These are phyloP conservation scores for Schizochytrium sp. DNA, from an alignment of 108 stramenopile genomes.

Conservation along the genomic window DNA sequence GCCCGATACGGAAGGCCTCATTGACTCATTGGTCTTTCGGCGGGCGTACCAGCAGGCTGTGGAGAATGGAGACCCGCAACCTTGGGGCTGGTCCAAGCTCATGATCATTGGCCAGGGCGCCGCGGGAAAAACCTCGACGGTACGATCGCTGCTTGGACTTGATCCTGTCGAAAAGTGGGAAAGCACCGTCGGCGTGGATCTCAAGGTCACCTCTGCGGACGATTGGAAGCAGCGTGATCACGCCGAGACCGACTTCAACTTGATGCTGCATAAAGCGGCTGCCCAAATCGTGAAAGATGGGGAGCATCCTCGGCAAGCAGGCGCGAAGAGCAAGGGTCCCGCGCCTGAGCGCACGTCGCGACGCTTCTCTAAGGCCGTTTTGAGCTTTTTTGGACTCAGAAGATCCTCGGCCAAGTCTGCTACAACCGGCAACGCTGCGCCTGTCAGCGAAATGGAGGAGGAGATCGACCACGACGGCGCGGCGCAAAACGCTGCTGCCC, in stretches of 20 bases:
- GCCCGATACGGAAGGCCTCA: no score
- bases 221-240: background rate
- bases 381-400: background rate
- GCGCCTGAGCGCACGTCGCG: background rate
- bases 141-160: background rate
- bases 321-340: background rate
- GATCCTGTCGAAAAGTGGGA: background rate
- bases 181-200: background rate
- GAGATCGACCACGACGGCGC: background rate
- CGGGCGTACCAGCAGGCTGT: background rate
- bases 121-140: conserved; percentile 1
- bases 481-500: background rate
- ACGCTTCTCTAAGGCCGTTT: background rate
- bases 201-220: conserved; percentile 6
- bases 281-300: background rate
- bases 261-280: background rate
- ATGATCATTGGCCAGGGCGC: background rate
- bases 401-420: no score
- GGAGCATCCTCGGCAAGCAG: background rate
- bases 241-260: background rate
- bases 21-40: background rate
- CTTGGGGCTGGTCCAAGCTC: conserved; percentile 6
- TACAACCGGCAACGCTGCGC: background rate
- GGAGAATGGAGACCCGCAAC: background rate
- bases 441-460: background rate